Percentiles rank a stretch among this genome's conserved stretches.
phyloP scores from a whole-genome alignment of 2,329 filamentous ascomycete genomes.

The Ceratocystis harringtonii region DNA sequence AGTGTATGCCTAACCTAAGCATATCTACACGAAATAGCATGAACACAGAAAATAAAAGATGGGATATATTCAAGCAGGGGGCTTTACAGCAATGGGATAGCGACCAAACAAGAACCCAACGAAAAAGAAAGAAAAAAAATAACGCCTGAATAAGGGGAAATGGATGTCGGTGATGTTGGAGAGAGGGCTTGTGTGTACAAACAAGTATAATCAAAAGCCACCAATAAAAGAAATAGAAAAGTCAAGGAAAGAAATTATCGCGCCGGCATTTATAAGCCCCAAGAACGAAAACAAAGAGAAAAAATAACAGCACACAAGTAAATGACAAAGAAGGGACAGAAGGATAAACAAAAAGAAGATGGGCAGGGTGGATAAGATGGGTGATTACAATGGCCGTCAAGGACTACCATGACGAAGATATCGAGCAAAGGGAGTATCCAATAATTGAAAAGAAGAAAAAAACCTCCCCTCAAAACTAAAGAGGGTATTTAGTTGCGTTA shows the following conservation, averaged over 20 bases:
- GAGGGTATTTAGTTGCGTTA: not conserved
- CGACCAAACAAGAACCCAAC: not conserved
- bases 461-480: no score
- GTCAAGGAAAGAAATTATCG: constrained; percentile 9
- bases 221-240: constrained; percentile 14
- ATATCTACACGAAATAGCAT: not conserved
- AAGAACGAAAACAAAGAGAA: constrained; percentile 3
- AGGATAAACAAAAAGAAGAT: not conserved
- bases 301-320: constrained; percentile 16
- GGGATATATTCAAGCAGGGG: constrained; percentile 1
- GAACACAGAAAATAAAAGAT: not conserved
- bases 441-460: not conserved
- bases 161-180: no score
- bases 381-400: constrained; percentile 11
- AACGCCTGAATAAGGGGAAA: constrained; percentile 18
- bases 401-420: constrained; percentile 7
- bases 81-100: not conserved
- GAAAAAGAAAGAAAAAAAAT: not conserved
- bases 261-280: constrained; percentile 5
- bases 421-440: constrained; percentile 9
- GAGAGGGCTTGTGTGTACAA: no score
- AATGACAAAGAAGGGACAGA: not conserved
- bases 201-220: constrained; percentile 10
- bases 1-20: not conserved
- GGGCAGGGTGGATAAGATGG: not conserved